phyloP scores from a whole-genome alignment of 805 yeast species.

The Cyberlindnera japonica region DNA sequence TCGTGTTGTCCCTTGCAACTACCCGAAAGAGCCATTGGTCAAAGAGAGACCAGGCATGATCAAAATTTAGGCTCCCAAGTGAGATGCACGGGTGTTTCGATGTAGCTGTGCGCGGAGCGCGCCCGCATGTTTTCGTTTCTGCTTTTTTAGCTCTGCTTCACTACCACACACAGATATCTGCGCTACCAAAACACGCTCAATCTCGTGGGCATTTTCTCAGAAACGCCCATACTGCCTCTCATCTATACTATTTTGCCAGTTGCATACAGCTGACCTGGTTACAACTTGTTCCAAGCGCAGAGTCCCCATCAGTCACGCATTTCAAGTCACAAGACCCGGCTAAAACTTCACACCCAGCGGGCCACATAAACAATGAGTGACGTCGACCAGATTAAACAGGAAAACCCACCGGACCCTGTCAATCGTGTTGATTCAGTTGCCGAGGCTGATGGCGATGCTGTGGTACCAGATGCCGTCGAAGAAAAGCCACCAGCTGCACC shows the following conservation, averaged over 20 bases:
- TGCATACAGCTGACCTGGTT: too few species aligned
- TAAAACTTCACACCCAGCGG: not conserved
- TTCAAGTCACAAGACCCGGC: not conserved
- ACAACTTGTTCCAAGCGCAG: too few species aligned
- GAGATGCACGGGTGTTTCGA: too few species aligned
- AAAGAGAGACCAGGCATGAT: too few species aligned
- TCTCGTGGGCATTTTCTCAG: too few species aligned
- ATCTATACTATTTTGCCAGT: too few species aligned
- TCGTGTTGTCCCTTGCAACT: not conserved
- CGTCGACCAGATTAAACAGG: not conserved
- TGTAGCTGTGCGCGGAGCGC: too few species aligned
- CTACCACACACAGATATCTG: not conserved
- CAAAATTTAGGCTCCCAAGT: too few species aligned
- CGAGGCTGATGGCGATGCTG: constrained; percentile 10
- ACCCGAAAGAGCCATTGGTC: too few species aligned
- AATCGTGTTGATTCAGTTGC: not conserved
- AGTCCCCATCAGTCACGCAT: not conserved
- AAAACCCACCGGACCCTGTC: not conserved
- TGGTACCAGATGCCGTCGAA: constrained; percentile 11
- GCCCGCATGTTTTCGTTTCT: constrained; percentile 9
- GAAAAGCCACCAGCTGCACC: constrained; percentile 3
- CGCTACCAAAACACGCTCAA: too few species aligned
- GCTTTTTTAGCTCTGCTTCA: not conserved
- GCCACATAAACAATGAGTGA: constrained; percentile 1
- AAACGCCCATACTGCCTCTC: too few species aligned